These are phyloP conservation scores for Staphylotrichum tortipilum DNA, from an alignment of 495 filamentous ascomycete genomes.

Conservation along the genomic window DNA sequence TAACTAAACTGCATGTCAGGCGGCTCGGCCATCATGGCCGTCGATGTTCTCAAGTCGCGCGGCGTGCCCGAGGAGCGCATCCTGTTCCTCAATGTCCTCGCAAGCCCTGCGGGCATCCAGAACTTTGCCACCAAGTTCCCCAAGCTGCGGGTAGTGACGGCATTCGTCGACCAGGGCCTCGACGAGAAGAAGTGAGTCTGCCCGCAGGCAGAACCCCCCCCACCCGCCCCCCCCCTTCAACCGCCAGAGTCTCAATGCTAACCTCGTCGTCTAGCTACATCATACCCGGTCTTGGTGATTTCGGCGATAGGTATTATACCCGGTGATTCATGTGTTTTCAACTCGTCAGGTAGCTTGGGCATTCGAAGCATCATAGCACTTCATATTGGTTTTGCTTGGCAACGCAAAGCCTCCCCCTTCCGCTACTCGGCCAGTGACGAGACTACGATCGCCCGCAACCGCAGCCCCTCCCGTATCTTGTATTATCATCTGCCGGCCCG, in stretches of 20 bases:
- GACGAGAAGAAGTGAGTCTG: constrained; percentile 86
- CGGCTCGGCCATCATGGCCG: constrained; percentile 92
- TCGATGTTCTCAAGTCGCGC: constrained; percentile 77
- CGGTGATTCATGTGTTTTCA: constrained; percentile 42
- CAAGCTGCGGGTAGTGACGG: constrained; percentile 88
- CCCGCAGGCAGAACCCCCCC: too few species aligned
- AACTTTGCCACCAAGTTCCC: constrained; percentile 88
- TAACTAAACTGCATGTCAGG: constrained; percentile 40
- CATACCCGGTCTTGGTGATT: constrained; percentile 89
- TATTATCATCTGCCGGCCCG: too few species aligned
- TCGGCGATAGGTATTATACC: constrained; percentile 95
- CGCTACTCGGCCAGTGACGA: not conserved
- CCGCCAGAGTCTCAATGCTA: too few species aligned
- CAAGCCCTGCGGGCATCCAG: constrained; percentile 82
- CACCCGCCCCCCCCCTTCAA: too few species aligned
- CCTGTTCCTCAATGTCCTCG: constrained; percentile 91
- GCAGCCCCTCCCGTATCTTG: not conserved
- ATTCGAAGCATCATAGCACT: constrained; percentile 3
- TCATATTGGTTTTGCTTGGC: not conserved
- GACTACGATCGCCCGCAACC: constrained; percentile 8
- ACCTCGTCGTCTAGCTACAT: constrained; percentile 97
- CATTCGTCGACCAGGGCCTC: constrained; percentile 86
- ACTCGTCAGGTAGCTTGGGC: not conserved
- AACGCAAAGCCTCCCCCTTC: not conserved
- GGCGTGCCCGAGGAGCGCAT: constrained; percentile 94